A percentile compares a stretch with the other conserved stretches of the same genome.
Conservation (phyloP, 2,329 filamentous ascomycete genomes). For the Fusarium tricinctum region DNA sequence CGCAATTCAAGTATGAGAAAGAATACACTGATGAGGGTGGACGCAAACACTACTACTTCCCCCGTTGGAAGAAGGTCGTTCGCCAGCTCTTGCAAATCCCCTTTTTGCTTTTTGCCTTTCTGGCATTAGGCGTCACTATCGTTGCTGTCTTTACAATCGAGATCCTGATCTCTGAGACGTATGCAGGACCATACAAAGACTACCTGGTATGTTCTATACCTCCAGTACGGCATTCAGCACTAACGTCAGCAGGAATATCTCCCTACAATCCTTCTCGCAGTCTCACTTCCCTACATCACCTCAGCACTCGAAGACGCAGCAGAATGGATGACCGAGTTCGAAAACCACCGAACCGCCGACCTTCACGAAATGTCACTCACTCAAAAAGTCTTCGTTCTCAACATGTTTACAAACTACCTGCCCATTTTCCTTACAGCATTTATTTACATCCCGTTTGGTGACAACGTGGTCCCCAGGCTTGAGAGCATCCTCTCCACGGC, state of each 20-base stretch:
- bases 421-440: conserved; percentile 83
- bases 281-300: conserved; percentile 75
- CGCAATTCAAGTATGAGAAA: conserved; percentile 74
- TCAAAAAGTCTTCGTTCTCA: conserved; percentile 81
- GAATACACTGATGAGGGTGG: conserved; percentile 74
- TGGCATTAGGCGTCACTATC: conserved; percentile 75
- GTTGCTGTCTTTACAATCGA: conserved; percentile 79
- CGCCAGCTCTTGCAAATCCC: conserved; percentile 78
- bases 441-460: conserved; percentile 82
- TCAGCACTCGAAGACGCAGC: conserved; percentile 74
- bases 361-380: conserved; percentile 77
- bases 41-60: conserved; percentile 72
- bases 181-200: conserved; percentile 76
- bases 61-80: conserved; percentile 72
- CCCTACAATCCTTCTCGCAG: conserved; percentile 78
- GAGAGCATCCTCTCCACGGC: conserved; percentile 71
- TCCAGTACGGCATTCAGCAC: background rate
- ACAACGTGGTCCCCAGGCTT: conserved; percentile 75
- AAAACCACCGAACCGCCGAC: conserved; percentile 81
- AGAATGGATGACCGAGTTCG: conserved; percentile 74
- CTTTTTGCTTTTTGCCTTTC: conserved; percentile 71
- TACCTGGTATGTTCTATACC: conserved; percentile 65
- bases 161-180: conserved; percentile 81
- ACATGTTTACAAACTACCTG: conserved; percentile 85
- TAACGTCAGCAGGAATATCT: conserved; percentile 71